phyloP scores from a whole-genome alignment of 352 stramenopile species.

The Pythium apleroticum region DNA sequence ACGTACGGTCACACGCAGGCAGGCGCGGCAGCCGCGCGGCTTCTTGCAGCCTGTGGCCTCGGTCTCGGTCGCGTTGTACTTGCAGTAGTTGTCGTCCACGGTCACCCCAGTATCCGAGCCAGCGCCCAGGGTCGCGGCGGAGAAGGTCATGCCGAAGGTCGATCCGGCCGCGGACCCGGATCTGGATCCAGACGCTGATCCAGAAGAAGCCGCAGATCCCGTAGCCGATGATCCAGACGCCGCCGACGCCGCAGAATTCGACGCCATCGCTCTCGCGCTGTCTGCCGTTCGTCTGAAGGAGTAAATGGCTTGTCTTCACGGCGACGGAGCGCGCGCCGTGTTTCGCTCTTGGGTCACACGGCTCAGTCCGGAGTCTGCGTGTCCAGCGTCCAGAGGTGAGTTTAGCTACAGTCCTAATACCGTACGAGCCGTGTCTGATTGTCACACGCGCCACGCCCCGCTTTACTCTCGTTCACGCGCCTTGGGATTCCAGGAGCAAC shows the following conservation, averaged over 20 bases:
- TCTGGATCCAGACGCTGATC: background rate
- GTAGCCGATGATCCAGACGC: background rate
- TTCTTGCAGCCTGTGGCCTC: conserved; percentile 13
- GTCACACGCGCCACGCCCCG: background rate
- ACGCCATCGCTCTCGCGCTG: background rate
- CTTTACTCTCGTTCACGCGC: too few relatives aligned
- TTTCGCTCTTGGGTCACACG: too few relatives aligned
- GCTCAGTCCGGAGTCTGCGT: background rate
- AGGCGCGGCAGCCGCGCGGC: conserved; percentile 10
- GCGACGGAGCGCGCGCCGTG: too few relatives aligned
- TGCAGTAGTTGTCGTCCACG: conserved; percentile 16
- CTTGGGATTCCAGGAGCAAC: background rate
- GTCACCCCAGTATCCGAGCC: background rate
- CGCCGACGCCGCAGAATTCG: background rate
- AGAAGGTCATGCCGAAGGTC: background rate
- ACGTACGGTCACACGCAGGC: conserved; percentile 13
- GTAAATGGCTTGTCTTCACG: background rate
- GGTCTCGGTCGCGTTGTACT: conserved; percentile 8
- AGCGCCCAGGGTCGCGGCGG: background rate
- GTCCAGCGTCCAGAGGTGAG: background rate
- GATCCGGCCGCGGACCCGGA: background rate
- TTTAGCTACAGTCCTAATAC: too few relatives aligned
- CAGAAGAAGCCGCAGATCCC: background rate
- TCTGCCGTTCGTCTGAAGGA: too few relatives aligned
- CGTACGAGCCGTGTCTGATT: too few relatives aligned